Percentiles rank a stretch among this genome's conserved stretches.
phyloP scores from a whole-genome alignment of 2,329 filamentous ascomycete species.

The Coniochaeta sp. region DNA sequence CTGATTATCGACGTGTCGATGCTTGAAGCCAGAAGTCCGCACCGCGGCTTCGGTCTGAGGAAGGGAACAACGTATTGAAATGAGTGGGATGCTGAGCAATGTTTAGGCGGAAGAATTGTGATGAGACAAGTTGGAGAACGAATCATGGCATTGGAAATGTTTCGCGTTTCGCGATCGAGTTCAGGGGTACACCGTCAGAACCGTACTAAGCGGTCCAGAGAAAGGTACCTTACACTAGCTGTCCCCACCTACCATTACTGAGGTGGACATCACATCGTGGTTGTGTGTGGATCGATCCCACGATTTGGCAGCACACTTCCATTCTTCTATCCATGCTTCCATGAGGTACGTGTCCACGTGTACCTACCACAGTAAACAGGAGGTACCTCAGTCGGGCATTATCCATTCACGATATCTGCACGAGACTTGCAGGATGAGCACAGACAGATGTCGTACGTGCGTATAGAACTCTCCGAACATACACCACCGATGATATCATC shows the following conservation, averaged over 20 bases:
- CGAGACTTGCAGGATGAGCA: too few species aligned
- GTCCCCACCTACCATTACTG: too few species aligned
- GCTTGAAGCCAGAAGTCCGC: not conserved
- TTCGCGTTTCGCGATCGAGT: constrained; percentile 2
- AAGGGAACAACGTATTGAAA: not conserved
- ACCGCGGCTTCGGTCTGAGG: not conserved
- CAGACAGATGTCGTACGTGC: too few species aligned
- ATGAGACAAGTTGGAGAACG: constrained; percentile 8
- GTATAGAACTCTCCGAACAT: not conserved
- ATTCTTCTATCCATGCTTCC: not conserved
- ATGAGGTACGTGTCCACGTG: too few species aligned
- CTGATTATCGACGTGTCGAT: not conserved
- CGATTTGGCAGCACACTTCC: not conserved
- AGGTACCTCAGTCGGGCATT: too few species aligned
- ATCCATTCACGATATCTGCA: too few species aligned
- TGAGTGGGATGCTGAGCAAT: not conserved
- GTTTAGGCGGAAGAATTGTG: constrained; percentile 17
- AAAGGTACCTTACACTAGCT: too few species aligned
- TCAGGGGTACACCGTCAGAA: constrained; percentile 3
- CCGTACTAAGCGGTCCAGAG: too few species aligned
- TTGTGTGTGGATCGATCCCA: too few species aligned
- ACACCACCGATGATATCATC: not conserved
- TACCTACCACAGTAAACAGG: too few species aligned
- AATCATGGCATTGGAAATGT: not conserved
- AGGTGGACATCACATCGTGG: too few species aligned